These are phyloP conservation scores for Lagerstroemia speciosa DNA, from an alignment of 345 rosid species.

Conservation along the genomic window DNA sequence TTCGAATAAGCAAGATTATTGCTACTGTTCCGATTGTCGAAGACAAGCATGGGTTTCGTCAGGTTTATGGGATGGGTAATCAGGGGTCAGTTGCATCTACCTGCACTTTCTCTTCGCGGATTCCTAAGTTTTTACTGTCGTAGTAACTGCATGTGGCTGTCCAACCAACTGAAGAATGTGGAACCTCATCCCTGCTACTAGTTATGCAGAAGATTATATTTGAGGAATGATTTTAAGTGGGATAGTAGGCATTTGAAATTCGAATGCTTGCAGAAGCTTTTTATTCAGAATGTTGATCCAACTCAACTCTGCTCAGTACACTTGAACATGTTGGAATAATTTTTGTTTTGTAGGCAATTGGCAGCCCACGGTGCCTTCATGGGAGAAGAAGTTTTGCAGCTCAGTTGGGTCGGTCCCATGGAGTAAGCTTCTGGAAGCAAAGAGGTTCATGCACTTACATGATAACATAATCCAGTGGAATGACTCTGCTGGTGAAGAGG, in stretches of 20 bases:
- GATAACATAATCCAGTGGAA: constrained; percentile 27
- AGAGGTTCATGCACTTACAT: constrained; percentile 7
- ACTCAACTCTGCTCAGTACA: too few species aligned
- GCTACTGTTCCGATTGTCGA: too few species aligned
- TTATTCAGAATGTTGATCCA: too few species aligned
- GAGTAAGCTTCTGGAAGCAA: constrained; percentile 10
- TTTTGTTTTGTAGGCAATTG: constrained; percentile 2
- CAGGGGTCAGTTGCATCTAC: too few species aligned
- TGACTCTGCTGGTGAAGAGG: constrained; percentile 41
- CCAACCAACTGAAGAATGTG: background rate
- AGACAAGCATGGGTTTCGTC: background rate
- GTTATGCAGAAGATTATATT: background rate
- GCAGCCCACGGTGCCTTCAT: constrained; percentile 11
- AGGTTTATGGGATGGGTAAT: background rate
- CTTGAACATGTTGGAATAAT: too few species aligned
- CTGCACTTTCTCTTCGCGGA: too few species aligned
- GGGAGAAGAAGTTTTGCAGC: constrained; percentile 16
- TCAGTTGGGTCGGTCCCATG: constrained; percentile 13
- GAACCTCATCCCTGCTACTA: background rate
- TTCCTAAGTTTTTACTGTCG: background rate
- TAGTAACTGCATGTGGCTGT: background rate
- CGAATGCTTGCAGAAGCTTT: too few species aligned
- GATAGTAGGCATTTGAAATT: too few species aligned
- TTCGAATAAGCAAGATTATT: background rate
- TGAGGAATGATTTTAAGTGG: too few species aligned